A percentile compares a stretch with the other conserved stretches of the same genome.
Conservation (phyloP, 1,284 basidiomycete species). For the Anthracocystis setariae region DNA sequence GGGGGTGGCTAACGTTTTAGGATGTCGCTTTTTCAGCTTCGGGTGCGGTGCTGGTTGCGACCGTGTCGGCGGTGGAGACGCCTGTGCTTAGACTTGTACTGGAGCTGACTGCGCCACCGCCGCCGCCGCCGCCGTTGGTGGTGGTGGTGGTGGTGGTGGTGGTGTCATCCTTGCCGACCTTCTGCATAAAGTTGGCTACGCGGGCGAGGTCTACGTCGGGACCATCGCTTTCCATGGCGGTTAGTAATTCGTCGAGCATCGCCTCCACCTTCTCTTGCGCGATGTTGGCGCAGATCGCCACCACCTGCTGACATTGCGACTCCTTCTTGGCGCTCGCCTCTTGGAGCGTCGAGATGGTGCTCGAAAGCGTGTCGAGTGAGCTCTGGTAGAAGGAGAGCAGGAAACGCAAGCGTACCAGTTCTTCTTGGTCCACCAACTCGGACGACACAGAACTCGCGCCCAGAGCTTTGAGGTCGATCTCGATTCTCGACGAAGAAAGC, state of each 20-base stretch:
- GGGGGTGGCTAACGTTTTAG: no score
- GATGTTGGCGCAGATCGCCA: constrained; percentile 87
- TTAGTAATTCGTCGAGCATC: constrained; percentile 87
- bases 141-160: no score
- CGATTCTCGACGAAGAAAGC: constrained; percentile 5
- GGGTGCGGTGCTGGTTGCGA: constrained; percentile 12
- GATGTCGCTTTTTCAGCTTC: constrained; percentile 1
- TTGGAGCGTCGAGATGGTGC: constrained; percentile 82
- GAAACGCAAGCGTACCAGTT: constrained; percentile 55
- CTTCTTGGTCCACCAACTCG: constrained; percentile 16
- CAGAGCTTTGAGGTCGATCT: constrained; percentile 8
- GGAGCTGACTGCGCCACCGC: no score
- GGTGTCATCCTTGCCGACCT: constrained; percentile 34
- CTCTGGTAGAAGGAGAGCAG: constrained; percentile 24
- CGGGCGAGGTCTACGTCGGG: constrained; percentile 81
- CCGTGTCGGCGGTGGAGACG: constrained; percentile 12
- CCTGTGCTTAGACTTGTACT: constrained; percentile 10
- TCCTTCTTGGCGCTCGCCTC: constrained; percentile 80
- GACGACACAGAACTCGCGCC: not conserved
- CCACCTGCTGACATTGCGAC: constrained; percentile 87
- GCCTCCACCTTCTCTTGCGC: constrained; percentile 87
- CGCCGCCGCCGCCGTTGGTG: no score
- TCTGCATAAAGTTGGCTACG: constrained; percentile 85
- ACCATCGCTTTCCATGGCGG: constrained; percentile 88
- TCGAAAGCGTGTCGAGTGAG: constrained; percentile 70